phyloP scores from a whole-genome alignment of 441 rosid genomes.

The Erodium trifolium region DNA sequence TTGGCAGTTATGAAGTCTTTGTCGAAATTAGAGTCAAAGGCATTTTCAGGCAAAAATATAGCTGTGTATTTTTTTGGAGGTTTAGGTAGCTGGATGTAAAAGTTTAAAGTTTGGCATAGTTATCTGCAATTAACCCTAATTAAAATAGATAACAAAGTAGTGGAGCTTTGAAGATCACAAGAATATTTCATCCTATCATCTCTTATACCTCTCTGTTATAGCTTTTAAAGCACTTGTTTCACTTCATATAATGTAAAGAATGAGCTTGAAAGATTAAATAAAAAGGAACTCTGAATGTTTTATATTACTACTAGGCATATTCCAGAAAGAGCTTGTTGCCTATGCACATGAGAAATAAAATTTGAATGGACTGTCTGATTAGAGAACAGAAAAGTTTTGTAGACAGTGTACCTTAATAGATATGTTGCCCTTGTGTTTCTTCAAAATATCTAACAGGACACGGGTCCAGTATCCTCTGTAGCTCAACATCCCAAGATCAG shows the following conservation, averaged over 20 bases:
- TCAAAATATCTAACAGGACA: conserved; percentile 85
- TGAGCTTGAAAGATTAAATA: neutral
- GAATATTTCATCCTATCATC: neutral
- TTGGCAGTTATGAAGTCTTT: too few species aligned
- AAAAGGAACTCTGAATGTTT: neutral
- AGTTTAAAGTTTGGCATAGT: too few species aligned
- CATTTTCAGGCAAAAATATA: too few species aligned
- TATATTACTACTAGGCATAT: neutral
- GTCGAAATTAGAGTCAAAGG: too few species aligned
- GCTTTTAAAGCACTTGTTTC: neutral
- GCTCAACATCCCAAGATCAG: conserved; percentile 90
- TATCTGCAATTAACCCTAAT: too few species aligned
- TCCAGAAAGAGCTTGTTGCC: neutral
- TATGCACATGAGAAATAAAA: neutral
- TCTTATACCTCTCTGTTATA: neutral
- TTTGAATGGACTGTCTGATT: neutral
- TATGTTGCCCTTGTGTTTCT: conserved; percentile 93
- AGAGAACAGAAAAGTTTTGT: conserved; percentile 3
- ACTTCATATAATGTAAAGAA: neutral
- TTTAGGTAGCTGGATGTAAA: too few species aligned
- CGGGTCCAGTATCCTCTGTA: conserved; percentile 98
- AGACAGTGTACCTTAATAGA: conserved; percentile 67
- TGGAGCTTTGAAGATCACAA: neutral
- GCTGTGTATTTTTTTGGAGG: too few species aligned
- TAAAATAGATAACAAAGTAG: neutral